Evolutionary conservation across 2,329 filamentous ascomycete species (phyloP).

Genomic region (Diatrype stigma): DNA sequence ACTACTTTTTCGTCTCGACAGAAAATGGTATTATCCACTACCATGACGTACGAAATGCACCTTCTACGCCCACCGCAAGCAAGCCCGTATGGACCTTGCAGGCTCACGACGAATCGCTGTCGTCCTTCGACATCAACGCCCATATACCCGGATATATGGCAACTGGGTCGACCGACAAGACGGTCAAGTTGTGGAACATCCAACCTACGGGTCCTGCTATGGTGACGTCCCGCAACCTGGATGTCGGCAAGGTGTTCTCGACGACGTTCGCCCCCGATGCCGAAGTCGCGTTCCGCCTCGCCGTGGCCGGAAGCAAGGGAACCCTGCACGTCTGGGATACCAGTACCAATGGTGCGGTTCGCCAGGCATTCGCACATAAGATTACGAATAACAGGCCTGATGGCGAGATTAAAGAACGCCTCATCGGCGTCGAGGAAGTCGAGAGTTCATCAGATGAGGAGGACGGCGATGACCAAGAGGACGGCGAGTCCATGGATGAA

Average conservation of each 20-base stretch:
- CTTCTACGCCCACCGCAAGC: conserved; percentile 65
- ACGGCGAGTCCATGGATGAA: conserved; percentile 52
- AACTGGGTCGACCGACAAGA: conserved; percentile 90
- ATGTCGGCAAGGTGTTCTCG: conserved; percentile 92
- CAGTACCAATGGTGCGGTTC: conserved; percentile 82
- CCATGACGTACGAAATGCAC: conserved; percentile 78
- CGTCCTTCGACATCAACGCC: conserved; percentile 87
- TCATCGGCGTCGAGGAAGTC: conserved; percentile 68
- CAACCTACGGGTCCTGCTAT: conserved; percentile 75
- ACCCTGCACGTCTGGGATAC: conserved; percentile 95
- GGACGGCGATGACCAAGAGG: conserved; percentile 33
- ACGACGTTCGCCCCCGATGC: conserved; percentile 84
- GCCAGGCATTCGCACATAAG: conserved; percentile 74
- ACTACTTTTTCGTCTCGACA: conserved; percentile 93
- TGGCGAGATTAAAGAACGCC: conserved; percentile 66
- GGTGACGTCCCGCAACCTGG: conserved; percentile 86
- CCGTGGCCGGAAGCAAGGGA: conserved; percentile 92
- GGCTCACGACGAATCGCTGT: conserved; percentile 89
- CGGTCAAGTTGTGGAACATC: conserved; percentile 96
- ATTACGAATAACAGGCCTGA: conserved; percentile 51
- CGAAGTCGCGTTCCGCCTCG: conserved; percentile 86
- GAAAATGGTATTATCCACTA: conserved; percentile 90
- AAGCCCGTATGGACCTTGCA: conserved; percentile 94
- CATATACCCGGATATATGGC: conserved; percentile 88
- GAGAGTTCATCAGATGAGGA: conserved; percentile 52